phyloP scores from a whole-genome alignment of 73 alveolate species.

The Paramecium primaurelia region DNA sequence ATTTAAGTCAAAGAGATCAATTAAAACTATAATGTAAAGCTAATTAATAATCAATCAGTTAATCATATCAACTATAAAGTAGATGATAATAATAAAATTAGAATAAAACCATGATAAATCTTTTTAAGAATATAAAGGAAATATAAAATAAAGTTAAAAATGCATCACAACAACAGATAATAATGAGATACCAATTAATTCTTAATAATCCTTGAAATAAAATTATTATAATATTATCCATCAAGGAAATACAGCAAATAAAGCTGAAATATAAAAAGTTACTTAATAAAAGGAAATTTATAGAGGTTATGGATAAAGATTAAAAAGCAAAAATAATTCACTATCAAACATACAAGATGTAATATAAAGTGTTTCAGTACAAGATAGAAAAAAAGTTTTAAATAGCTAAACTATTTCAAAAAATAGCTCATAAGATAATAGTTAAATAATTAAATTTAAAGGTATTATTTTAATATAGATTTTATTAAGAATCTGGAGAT shows the following conservation, averaged over 20 bases:
- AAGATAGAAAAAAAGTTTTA: background rate
- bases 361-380: background rate
- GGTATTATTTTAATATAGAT: background rate
- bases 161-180: background rate
- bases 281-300: background rate
- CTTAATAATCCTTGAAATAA: background rate
- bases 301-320: background rate
- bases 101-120: background rate
- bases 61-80: background rate
- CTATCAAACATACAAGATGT: background rate
- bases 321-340: background rate
- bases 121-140: background rate
- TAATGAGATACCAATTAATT: background rate
- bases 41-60: background rate
- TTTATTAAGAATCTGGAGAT: background rate
- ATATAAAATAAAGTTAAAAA: background rate
- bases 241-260: background rate
- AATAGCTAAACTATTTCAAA: background rate
- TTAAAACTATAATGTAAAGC: background rate
- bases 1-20: background rate
- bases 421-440: slow-evolving; percentile 2
- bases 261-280: background rate
- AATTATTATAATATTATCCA: background rate
- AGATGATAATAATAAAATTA: background rate
- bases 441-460: background rate